Conservation (phyloP, 306 rosid species). For the Casuarina glauca region DNA sequence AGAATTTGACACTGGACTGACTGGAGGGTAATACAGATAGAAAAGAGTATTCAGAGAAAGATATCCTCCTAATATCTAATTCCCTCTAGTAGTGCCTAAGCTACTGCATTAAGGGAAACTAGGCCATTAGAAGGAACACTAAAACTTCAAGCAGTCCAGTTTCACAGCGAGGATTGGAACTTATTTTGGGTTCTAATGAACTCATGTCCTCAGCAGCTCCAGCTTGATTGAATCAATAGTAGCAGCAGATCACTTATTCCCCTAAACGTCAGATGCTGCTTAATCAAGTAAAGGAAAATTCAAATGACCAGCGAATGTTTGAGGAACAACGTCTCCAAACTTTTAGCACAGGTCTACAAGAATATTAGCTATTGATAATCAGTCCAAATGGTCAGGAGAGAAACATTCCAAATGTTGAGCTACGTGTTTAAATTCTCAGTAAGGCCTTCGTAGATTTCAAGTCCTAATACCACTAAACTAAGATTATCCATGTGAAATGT, state of each 20-base stretch:
- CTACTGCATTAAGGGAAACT: not conserved
- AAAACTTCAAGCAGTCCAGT: not conserved
- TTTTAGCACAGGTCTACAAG: not conserved
- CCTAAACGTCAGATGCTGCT: not conserved
- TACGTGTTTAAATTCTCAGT: no score
- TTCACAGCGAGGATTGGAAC: not conserved
- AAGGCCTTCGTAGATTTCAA: no score
- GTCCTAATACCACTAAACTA: no score
- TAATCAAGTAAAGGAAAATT: not conserved
- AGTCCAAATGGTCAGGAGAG: no score
- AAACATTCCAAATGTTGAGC: no score
- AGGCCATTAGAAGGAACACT: not conserved
- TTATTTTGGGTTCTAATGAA: not conserved
- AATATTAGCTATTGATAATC: no score
- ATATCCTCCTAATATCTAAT: not conserved
- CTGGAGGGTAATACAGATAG: not conserved
- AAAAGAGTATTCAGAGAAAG: not conserved
- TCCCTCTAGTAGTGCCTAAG: not conserved
- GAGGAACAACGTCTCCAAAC: not conserved
- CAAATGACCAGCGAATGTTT: not conserved
- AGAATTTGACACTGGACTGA: not conserved
- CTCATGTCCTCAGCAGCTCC: constrained; percentile 16
- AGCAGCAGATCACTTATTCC: not conserved
- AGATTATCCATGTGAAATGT: no score
- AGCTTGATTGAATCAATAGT: not conserved